A percentile compares a stretch with the other conserved stretches of the same genome.
Evolutionary conservation across 1,284 basidiomycete genomes (phyloP).

Genomic region (Ustilago shanxiensis): DNA sequence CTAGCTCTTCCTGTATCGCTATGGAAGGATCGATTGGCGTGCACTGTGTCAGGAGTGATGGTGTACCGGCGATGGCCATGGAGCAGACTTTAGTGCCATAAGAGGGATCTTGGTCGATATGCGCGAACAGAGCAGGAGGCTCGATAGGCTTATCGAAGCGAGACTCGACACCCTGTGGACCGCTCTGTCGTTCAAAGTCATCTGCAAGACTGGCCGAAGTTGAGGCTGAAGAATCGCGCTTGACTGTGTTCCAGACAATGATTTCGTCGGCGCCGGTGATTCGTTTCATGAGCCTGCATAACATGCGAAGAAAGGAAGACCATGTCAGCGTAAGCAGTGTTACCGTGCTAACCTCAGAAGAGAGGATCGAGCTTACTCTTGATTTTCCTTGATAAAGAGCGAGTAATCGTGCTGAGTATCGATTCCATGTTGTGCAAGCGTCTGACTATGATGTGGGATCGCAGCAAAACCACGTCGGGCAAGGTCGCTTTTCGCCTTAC

Average conservation of each 20-base stretch:
- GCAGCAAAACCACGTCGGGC: conserved; percentile 30
- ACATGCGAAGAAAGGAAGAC: neutral
- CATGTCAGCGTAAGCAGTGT: neutral
- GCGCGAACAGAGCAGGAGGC: conserved; percentile 32
- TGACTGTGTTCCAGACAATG: conserved; percentile 40
- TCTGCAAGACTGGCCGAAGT: conserved; percentile 26
- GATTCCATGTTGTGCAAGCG: conserved; percentile 18
- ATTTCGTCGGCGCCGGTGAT: conserved; percentile 35
- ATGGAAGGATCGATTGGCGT: conserved; percentile 9
- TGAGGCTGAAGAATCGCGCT: conserved; percentile 25
- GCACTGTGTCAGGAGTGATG: neutral
- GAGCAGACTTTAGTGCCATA: conserved; percentile 29
- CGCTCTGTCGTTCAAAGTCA: conserved; percentile 18
- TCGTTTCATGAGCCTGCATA: conserved; percentile 17
- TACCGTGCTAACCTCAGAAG: neutral
- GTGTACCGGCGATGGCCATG: conserved; percentile 37
- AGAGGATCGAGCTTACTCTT: neutral
- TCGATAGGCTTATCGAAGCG: conserved; percentile 33
- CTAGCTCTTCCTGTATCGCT: conserved; percentile 15
- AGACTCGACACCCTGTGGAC: conserved; percentile 33
- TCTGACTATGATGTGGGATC: conserved; percentile 19
- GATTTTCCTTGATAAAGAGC: conserved; percentile 28
- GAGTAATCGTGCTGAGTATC: conserved; percentile 27
- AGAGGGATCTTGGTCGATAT: conserved; percentile 32
- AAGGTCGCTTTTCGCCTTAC: neutral